Base-by-base conservation (phyloP, 1,284 basidiomycete species). In the Tetrapyrgos nigripes region DNA sequence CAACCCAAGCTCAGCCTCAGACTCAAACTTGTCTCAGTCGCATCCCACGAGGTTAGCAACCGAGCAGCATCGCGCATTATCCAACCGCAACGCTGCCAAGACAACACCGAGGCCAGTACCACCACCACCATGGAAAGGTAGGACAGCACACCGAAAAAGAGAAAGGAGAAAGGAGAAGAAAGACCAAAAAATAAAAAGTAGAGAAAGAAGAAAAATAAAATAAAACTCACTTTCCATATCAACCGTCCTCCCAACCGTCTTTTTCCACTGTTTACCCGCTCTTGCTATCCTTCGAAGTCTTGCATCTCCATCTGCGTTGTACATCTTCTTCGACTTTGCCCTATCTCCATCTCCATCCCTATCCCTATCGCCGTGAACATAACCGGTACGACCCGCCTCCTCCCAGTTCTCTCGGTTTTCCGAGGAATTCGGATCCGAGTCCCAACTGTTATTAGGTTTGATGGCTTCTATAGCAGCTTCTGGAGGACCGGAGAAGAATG, bases 201-300 rank as follows among this genome's bases (percentile, higher is more conserved):
- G 31, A 33, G 31, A 14, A 24, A 31, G 35, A 53, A 23, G 55
- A 51, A 51, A 51, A 55, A 58, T 40, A 43, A 21, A 46, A 23
- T 56, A n/a, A 62, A 59, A 77, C 86, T 67, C 64, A 92, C 92
- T 87, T 84, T 97, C 92, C 93, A 95, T 95, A 77, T 97, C 96
- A 61, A 90, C 81, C 61, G 84, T 87, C 59, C 93, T 78, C 35
- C 92, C 93, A 48, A 94, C 81, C 2, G 85, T 91, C 68, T 86
- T 84, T 76, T 91, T 94, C 96, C 96, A 97, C 59, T 93, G 85
- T 68, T 94, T 89, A 14, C 96, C 95, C 1, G 92, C 93, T 48
- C 87, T 79, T 1, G 94, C 94, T 55, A 97, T 96, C 66, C 92
- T 85, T 47, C 86, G 80, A 57, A 96, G 74, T 58, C 91, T 83